Evolutionary conservation across 2,329 filamentous ascomycete genomes (phyloP).

Genomic region (Cladobotryum mycophilum): DNA sequence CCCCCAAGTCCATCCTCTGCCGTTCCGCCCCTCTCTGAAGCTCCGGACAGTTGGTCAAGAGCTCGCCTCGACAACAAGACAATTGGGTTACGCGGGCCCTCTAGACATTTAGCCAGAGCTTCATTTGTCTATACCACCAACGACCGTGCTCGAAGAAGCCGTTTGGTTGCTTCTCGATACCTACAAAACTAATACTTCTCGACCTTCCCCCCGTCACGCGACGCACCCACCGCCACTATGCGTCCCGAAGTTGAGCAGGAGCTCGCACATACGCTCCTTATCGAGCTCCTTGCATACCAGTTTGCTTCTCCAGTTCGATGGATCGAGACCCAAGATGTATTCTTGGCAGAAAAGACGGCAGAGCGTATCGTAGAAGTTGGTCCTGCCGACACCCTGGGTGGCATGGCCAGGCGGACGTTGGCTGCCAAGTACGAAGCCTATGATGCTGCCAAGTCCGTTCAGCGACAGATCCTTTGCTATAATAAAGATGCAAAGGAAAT

Average conservation of each 20-base stretch:
- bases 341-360: slow-evolving; percentile 89
- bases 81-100: slow-evolving; percentile 4
- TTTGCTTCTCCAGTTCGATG: slow-evolving; percentile 98
- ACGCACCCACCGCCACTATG: slow-evolving; percentile 53
- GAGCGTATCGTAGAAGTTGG: slow-evolving; percentile 98
- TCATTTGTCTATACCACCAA: background rate
- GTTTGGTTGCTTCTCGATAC: slow-evolving; percentile 2
- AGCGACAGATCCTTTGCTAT: slow-evolving; percentile 97
- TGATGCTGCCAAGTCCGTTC: slow-evolving; percentile 91
- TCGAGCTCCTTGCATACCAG: slow-evolving; percentile 98
- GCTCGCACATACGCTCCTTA: slow-evolving; percentile 94
- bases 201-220: slow-evolving; percentile 14
- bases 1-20: slow-evolving; percentile 3
- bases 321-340: slow-evolving; percentile 99
- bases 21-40: slow-evolving; percentile 14
- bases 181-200: slow-evolving; percentile 1
- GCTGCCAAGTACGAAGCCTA: slow-evolving; percentile 98
- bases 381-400: slow-evolving; percentile 91
- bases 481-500: slow-evolving; percentile 99
- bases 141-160: slow-evolving; percentile 5
- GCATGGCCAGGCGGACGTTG: slow-evolving; percentile 93
- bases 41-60: slow-evolving; percentile 14
- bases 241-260: slow-evolving; percentile 99
- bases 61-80: background rate
- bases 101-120: background rate